Evolutionary conservation across 768 basidiomycete genomes (phyloP).

Genomic region (Tylopilus felleus): DNA sequence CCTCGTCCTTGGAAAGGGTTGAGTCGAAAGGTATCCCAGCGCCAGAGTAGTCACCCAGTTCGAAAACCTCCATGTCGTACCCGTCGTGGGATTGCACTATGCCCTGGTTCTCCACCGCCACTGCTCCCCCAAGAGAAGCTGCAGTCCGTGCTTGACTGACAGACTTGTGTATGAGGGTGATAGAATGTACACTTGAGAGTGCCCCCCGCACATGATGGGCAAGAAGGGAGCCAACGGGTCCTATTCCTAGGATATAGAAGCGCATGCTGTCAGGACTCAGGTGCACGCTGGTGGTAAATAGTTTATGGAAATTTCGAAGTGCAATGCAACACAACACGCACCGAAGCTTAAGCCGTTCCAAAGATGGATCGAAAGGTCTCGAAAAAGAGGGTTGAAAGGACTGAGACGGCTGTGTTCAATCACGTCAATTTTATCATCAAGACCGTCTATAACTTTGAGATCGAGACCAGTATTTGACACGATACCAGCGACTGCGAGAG

Average conservation of each 20-base stretch:
- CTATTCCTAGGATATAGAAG: slow-evolving; percentile 75
- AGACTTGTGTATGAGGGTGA: slow-evolving; percentile 70
- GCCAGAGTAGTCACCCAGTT: slow-evolving; percentile 23
- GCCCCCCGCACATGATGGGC: slow-evolving; percentile 71
- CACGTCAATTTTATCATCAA: no score
- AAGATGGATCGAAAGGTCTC: neutral
- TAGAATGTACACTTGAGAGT: slow-evolving; percentile 47
- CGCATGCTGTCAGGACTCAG: slow-evolving; percentile 50
- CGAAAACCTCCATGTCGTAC: slow-evolving; percentile 52
- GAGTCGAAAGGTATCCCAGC: slow-evolving; percentile 19
- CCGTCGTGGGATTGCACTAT: slow-evolving; percentile 39
- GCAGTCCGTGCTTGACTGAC: slow-evolving; percentile 36
- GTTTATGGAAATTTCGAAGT: neutral
- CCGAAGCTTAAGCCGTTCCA: neutral
- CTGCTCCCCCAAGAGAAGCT: slow-evolving; percentile 30
- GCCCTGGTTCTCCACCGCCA: slow-evolving; percentile 53
- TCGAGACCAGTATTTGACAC: no score
- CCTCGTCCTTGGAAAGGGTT: slow-evolving; percentile 9
- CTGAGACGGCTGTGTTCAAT: no score
- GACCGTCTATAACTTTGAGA: no score
- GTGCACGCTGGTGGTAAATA: neutral
- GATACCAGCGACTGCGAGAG: no score
- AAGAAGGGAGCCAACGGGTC: slow-evolving; percentile 79
- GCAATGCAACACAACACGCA: neutral
- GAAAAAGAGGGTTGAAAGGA: neutral